Conservation (phyloP, 257 asterid genomes). For the Eustoma russellianum region DNA sequence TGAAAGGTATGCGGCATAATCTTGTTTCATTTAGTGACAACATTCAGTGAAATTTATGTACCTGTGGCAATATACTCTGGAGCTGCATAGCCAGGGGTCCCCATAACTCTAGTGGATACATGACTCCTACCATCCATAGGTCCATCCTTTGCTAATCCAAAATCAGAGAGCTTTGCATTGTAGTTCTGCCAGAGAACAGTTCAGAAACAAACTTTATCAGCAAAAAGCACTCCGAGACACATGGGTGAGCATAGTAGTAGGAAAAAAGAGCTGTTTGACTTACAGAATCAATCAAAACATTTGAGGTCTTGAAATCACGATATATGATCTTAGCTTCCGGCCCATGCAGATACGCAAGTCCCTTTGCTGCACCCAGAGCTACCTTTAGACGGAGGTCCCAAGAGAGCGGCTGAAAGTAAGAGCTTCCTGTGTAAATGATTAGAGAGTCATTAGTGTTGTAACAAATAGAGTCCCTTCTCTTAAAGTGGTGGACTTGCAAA, state of each 20-base stretch:
- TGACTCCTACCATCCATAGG: conserved; percentile 30
- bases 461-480: background rate
- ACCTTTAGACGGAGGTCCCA: conserved; percentile 32
- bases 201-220: background rate
- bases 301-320: conserved; percentile 34
- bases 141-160: conserved; percentile 36
- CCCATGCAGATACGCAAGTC: conserved; percentile 30
- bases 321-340: conserved; percentile 35
- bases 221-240: background rate
- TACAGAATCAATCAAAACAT: conserved; percentile 32
- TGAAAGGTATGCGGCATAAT: background rate
- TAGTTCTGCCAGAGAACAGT: conserved; percentile 15
- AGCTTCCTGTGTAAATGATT: conserved; percentile 17
- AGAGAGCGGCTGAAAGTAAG: conserved; percentile 30
- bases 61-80: conserved; percentile 36
- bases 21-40: too few relatives aligned
- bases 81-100: conserved; percentile 37
- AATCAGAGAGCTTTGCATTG: conserved; percentile 36
- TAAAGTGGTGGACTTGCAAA: background rate
- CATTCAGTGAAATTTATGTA: background rate
- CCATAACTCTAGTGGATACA: conserved; percentile 35
- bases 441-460: background rate
- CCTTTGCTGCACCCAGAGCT: conserved; percentile 34
- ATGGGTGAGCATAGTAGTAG: background rate
- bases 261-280: conserved; percentile 2